These are phyloP conservation scores for Leishmania aethiopica DNA, from an alignment of 208 protist species.

Conservation along the genomic window DNA sequence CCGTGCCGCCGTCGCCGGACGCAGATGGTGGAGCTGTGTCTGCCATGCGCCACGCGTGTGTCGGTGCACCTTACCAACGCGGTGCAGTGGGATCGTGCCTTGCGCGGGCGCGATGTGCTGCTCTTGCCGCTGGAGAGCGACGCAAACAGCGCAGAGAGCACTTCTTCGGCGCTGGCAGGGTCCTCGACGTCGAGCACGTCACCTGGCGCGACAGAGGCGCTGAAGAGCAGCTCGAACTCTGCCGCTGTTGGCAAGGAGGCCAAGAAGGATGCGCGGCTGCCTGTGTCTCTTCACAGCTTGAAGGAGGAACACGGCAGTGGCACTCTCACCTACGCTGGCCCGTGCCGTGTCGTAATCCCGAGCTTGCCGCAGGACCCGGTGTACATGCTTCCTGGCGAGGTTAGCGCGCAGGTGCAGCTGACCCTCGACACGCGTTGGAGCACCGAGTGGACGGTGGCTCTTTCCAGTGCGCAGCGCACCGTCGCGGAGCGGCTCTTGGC, in stretches of 20 bases:
- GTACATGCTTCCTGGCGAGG: slow-evolving; percentile 35
- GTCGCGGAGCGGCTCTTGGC: slow-evolving; percentile 34
- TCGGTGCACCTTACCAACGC: slow-evolving; percentile 21
- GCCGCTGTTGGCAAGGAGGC: not conserved
- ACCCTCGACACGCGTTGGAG: slow-evolving; percentile 33
- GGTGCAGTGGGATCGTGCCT: slow-evolving; percentile 9
- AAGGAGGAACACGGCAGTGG: slow-evolving; percentile 1
- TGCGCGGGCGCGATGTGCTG: slow-evolving; percentile 19
- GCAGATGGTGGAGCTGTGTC: slow-evolving; percentile 24
- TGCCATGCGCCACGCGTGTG: slow-evolving; percentile 24
- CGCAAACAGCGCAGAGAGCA: slow-evolving; percentile 6
- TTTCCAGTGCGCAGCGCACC: slow-evolving; percentile 27
- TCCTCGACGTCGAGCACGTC: not conserved
- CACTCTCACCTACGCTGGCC: slow-evolving; percentile 22
- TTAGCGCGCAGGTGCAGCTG: slow-evolving; percentile 39
- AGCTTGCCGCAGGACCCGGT: slow-evolving; percentile 11
- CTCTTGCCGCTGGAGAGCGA: slow-evolving; percentile 32
- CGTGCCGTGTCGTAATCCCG: slow-evolving; percentile 28
- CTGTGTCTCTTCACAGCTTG: slow-evolving; percentile 17
- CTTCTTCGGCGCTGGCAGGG: not conserved
- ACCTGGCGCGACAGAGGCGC: not conserved
- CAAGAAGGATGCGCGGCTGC: slow-evolving; percentile 1
- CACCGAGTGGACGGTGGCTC: slow-evolving; percentile 30
- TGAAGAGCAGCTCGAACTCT: not conserved
- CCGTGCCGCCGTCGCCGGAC: slow-evolving; percentile 27